Conservation (phyloP, 495 filamentous ascomycete species). For the Aspergillus heteromorphus region DNA sequence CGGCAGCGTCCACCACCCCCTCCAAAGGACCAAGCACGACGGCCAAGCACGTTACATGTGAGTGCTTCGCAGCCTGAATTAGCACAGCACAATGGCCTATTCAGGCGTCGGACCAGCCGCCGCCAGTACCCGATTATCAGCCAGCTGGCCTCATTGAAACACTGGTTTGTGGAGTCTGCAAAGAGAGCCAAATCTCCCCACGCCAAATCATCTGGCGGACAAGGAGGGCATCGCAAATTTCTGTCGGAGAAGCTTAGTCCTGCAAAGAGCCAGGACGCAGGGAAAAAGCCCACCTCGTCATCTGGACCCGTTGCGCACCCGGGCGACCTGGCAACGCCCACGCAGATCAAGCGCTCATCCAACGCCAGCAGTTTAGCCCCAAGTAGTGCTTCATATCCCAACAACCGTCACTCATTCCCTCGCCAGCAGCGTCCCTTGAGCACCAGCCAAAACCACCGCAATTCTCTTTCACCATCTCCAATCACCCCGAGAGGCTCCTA, state of each 20-base stretch:
- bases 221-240: slow-evolving; percentile 31
- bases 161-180: slow-evolving; percentile 75
- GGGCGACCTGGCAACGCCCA: slow-evolving; percentile 33
- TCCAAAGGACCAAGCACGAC: slow-evolving; percentile 71
- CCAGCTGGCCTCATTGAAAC: slow-evolving; percentile 79
- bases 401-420: slow-evolving; percentile 43
- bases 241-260: slow-evolving; percentile 40
- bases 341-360: slow-evolving; percentile 40
- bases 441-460: slow-evolving; percentile 56
- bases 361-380: slow-evolving; percentile 42
- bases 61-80: slow-evolving; percentile 68
- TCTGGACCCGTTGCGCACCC: slow-evolving; percentile 20
- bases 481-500: slow-evolving; percentile 83
- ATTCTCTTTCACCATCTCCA: slow-evolving; percentile 84
- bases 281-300: slow-evolving; percentile 21
- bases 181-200: slow-evolving; percentile 67
- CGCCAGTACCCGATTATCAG: slow-evolving; percentile 68
- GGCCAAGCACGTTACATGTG: slow-evolving; percentile 74
- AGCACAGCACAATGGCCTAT: slow-evolving; percentile 48
- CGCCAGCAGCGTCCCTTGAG: slow-evolving; percentile 47
- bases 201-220: slow-evolving; percentile 25
- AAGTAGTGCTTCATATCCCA: slow-evolving; percentile 43
- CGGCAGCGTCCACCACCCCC: slow-evolving; percentile 70
- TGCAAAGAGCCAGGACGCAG: slow-evolving; percentile 35
- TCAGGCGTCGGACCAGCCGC: slow-evolving; percentile 48